These are phyloP conservation scores for Carex sylvatica DNA, from an alignment of 202 grass and related monocot genomes.

Conservation along the genomic window DNA sequence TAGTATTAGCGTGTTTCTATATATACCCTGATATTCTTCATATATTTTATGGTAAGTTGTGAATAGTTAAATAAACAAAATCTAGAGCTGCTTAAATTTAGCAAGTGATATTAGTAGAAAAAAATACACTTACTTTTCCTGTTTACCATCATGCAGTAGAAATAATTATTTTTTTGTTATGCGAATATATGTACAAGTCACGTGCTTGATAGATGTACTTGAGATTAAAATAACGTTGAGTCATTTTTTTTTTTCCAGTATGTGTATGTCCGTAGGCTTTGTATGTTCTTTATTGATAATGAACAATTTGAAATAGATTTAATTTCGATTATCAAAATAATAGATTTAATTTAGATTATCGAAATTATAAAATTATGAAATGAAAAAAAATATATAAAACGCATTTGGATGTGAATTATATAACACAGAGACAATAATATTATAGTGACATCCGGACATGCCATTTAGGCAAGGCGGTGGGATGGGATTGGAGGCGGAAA, in stretches of 20 bases:
- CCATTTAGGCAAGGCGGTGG: background rate
- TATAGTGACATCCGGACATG: background rate
- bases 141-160: background rate
- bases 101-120: background rate
- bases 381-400: no score
- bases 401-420: no score
- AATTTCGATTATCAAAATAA: no score
- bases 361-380: no score
- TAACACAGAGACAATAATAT: no score
- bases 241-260: no score
- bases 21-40: background rate
- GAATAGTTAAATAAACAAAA: background rate
- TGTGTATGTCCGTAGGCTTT: no score
- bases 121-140: background rate
- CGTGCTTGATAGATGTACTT: background rate
- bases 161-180: no score
- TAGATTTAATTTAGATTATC: no score
- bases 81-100: background rate
- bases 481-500: constrained; percentile 8
- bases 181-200: no score
- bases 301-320: background rate
- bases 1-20: background rate
- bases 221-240: background rate
- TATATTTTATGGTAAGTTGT: background rate
- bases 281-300: background rate